Base-by-base conservation (phyloP, 305 asterid genomes). In the Fraxinus xanthoxyloides region DNA sequence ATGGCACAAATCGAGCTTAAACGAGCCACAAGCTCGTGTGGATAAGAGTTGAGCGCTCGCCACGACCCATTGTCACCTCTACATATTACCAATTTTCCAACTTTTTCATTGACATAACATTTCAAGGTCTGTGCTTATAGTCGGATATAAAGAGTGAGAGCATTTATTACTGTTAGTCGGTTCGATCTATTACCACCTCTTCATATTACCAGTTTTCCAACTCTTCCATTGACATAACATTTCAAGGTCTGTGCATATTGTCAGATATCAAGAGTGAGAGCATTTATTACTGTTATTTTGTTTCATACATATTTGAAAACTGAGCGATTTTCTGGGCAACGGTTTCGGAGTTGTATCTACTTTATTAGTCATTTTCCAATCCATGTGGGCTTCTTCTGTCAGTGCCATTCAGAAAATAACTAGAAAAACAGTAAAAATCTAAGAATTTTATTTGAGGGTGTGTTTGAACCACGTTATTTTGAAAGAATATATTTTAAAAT, bases 101-200 rank as follows among this genome's bases (percentile, higher is more conserved):
- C 81, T 82, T 79, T 82, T 34, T 51, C 81, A 51, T 82, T 69
- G 89, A 87, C 86, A 78, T 84, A 77, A 80, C 85, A 69, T 77
- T 74, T 82, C 82, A 77, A 84, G 34, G 79, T 38, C 77, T 35
- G 82, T 5, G 26, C 81, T 73, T 75, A 79, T 65, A 65, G 84
- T 82, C 83, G 82, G 79, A 34, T 72, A 51, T 59, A 78, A 35
- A 77, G 59, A 13, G 70, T 61, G 54, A 73, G 80, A 26, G 75
- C 76, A 85, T 79, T 79, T 54, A 80, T 77, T 80, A 72, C 61
- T 30, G 21, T 56, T 69, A 7, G n/a, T n/a, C n/a, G n/a, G n/a
- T n/a, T n/a, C n/a, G n/a, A n/a, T n/a, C n/a, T n/a, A n/a, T n/a
- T n/a, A n/a, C n/a, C n/a, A n/a, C n/a, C n/a, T n/a, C n/a, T n/a